Evolutionary conservation across 148 eudicot species (phyloP).

Genomic region (Camellia sinensis): DNA sequence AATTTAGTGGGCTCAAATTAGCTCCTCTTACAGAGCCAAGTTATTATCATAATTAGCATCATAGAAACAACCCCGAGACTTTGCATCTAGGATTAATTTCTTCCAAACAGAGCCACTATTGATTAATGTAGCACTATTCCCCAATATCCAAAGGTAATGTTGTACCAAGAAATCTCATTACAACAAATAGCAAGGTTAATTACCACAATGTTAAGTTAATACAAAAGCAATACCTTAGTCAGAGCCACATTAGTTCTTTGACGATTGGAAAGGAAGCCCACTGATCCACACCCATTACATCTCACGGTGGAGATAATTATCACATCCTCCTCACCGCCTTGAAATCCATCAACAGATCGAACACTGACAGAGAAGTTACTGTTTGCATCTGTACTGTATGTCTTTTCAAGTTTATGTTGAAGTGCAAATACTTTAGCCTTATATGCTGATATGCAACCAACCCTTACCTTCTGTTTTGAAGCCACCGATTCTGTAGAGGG

Average conservation of each 20-base stretch:
- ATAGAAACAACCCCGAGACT: conserved; percentile 29
- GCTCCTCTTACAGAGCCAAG: no score
- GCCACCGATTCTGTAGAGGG: conserved; percentile 22
- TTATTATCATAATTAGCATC: conserved; percentile 33
- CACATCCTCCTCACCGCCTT: conserved; percentile 75
- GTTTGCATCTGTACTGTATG: conserved; percentile 30
- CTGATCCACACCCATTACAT: conserved; percentile 45
- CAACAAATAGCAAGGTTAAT: neutral
- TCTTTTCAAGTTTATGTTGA: conserved; percentile 30
- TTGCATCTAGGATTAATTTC: conserved; percentile 31
- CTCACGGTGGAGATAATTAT: conserved; percentile 70
- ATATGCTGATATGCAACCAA: conserved; percentile 63
- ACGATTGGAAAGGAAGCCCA: conserved; percentile 66
- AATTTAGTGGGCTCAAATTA: no score
- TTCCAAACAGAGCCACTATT: conserved; percentile 43
- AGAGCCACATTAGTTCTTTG: conserved; percentile 75
- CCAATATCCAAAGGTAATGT: conserved; percentile 48
- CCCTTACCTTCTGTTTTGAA: conserved; percentile 34
- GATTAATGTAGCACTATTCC: conserved; percentile 33
- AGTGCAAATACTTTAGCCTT: conserved; percentile 55
- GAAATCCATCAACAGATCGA: conserved; percentile 78
- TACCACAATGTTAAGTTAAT: neutral
- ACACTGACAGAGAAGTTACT: conserved; percentile 52
- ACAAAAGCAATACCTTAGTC: conserved; percentile 43
- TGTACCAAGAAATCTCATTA: conserved; percentile 2